Conservation (phyloP, 1,284 basidiomycete species). For the Clitocybe nebularis region DNA sequence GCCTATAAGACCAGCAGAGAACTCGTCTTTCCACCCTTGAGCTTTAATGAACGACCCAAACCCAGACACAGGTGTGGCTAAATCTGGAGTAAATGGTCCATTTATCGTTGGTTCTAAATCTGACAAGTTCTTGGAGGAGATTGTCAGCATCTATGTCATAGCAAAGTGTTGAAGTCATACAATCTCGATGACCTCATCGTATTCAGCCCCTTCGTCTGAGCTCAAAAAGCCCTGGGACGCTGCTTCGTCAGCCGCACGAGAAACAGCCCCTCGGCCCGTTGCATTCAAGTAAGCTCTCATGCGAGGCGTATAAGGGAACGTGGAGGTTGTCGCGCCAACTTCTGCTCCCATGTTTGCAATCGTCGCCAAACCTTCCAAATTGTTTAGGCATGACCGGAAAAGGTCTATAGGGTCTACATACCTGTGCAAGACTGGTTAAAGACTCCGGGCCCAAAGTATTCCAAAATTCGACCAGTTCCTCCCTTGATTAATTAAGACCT, state of each 20-base stretch:
- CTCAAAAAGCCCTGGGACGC: constrained; percentile 73
- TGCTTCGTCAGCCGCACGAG: constrained; percentile 85
- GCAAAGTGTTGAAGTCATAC: constrained; percentile 41
- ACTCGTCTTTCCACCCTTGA: constrained; percentile 89
- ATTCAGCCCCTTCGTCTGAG: constrained; percentile 90
- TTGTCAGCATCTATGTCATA: constrained; percentile 3
- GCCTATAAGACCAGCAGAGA: constrained; percentile 91
- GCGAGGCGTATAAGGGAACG: constrained; percentile 90
- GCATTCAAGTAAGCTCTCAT: constrained; percentile 92
- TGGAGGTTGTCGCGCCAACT: constrained; percentile 97
- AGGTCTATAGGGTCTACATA: constrained; percentile 21
- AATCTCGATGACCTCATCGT: constrained; percentile 94
- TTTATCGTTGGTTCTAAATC: constrained; percentile 94
- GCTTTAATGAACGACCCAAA: constrained; percentile 81
- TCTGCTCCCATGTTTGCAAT: constrained; percentile 99
- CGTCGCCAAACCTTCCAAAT: constrained; percentile 75
- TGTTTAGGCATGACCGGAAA: background rate
- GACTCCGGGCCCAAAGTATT: constrained; percentile 98
- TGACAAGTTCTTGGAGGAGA: constrained; percentile 67
- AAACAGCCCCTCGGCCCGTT: constrained; percentile 87
- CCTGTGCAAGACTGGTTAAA: constrained; percentile 91
- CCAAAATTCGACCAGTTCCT: constrained; percentile 93
- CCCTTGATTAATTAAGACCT: constrained; percentile 46
- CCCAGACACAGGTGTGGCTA: constrained; percentile 92
- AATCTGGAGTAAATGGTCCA: constrained; percentile 97